phyloP scores from a whole-genome alignment of 306 rosid genomes.

The Quercus dentata region DNA sequence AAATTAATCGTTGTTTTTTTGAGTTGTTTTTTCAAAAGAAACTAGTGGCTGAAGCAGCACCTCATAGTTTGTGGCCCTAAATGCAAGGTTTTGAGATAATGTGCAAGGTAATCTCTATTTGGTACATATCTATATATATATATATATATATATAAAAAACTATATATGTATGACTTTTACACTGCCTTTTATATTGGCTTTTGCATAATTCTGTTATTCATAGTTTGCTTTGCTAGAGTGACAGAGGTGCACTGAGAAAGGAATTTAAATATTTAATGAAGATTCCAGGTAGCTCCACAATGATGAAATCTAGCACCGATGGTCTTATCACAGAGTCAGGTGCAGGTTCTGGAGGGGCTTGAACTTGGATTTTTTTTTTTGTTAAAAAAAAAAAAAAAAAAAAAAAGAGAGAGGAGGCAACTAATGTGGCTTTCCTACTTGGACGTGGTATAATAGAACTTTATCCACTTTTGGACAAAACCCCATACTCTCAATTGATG shows the following conservation, averaged over 20 bases:
- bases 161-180: too few relatives aligned
- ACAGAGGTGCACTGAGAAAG: not conserved
- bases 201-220: too few relatives aligned
- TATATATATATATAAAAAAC: too few relatives aligned
- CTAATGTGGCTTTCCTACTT: accelerated
- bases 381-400: too few relatives aligned
- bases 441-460: accelerated
- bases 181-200: too few relatives aligned
- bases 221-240: not conserved
- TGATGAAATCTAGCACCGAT: not conserved
- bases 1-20: not conserved
- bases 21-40: not conserved
- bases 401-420: accelerated
- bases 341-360: not conserved
- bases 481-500: accelerated
- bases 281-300: conserved; percentile 17
- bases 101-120: not conserved
- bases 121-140: too few relatives aligned
- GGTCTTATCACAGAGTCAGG: not conserved
- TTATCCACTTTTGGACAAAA: accelerated
- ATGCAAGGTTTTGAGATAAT: not conserved
- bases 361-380: not conserved
- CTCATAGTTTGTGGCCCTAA: not conserved
- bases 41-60: not conserved
- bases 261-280: not conserved